Conservation (phyloP, 306 rosid species). For the Casuarina equisetifolia region DNA sequence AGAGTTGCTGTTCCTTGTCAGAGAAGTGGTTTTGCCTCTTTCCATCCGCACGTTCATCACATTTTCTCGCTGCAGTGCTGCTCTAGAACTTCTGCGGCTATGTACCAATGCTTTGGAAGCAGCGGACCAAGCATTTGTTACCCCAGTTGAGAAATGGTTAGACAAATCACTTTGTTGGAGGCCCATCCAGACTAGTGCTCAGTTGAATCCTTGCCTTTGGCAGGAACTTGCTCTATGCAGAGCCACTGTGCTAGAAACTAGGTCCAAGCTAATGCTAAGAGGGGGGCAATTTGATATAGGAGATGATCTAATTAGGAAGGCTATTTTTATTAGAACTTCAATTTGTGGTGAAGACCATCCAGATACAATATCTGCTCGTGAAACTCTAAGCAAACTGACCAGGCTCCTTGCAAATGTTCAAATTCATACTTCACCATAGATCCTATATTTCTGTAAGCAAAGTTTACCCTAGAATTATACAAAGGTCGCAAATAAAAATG, state of each 20-base stretch:
- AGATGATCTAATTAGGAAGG: slow-evolving; percentile 79
- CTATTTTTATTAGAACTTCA: slow-evolving; percentile 77
- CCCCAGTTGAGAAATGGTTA: slow-evolving; percentile 82
- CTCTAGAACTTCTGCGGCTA: slow-evolving; percentile 74
- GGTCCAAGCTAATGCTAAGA: slow-evolving; percentile 86
- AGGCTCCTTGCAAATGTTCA: slow-evolving; percentile 74
- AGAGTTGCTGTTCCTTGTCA: slow-evolving; percentile 58
- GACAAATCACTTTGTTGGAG: slow-evolving; percentile 82
- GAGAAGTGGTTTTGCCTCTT: slow-evolving; percentile 70
- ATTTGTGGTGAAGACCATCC: slow-evolving; percentile 86
- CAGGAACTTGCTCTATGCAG: slow-evolving; percentile 76
- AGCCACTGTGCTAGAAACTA: slow-evolving; percentile 78
- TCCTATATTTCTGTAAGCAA: slow-evolving; percentile 45
- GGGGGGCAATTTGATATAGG: slow-evolving; percentile 82
- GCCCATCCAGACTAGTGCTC: slow-evolving; percentile 76
- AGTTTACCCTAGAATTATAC: slow-evolving; percentile 46
- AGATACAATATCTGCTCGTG: slow-evolving; percentile 71
- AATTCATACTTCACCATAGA: slow-evolving; percentile 61
- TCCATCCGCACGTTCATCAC: slow-evolving; percentile 73
- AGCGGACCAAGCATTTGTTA: slow-evolving; percentile 76
- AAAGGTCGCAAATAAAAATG: slow-evolving; percentile 46
- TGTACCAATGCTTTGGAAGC: slow-evolving; percentile 82
- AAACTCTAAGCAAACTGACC: slow-evolving; percentile 74
- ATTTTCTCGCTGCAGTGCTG: slow-evolving; percentile 73
- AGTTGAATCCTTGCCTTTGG: slow-evolving; percentile 87